Evolutionary conservation across 768 basidiomycete species (phyloP).

Genomic region (Amanita thiersii): DNA sequence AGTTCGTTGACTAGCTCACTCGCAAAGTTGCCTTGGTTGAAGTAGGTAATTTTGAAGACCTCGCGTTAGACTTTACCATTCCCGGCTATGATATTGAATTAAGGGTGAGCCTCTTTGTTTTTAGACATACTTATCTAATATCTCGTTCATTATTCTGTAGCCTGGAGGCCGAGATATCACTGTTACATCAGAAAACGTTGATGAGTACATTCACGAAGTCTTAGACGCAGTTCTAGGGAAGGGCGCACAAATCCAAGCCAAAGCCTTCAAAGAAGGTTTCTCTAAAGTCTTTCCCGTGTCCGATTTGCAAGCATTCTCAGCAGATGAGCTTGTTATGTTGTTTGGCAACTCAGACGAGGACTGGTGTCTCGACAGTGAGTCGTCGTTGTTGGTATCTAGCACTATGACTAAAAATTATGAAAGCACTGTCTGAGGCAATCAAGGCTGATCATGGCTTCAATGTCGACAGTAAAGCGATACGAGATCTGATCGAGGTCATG

Average conservation of each 20-base stretch:
- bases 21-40: constrained; percentile 53
- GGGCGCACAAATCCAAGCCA: constrained; percentile 71
- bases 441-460: constrained; percentile 99
- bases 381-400: constrained; percentile 1
- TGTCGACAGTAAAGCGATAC: constrained; percentile 86
- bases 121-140: background rate
- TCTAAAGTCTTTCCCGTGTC: constrained; percentile 92
- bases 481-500: constrained; percentile 83
- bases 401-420: constrained; percentile 1
- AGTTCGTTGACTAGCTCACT: constrained; percentile 27
- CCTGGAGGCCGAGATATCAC: constrained; percentile 69
- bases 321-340: constrained; percentile 91
- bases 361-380: constrained; percentile 87
- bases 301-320: constrained; percentile 87
- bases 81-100: constrained; percentile 95
- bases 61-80: constrained; percentile 92
- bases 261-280: constrained; percentile 91
- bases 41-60: constrained; percentile 70
- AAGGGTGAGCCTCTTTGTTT: constrained; percentile 39
- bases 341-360: constrained; percentile 98
- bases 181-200: constrained; percentile 83
- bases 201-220: constrained; percentile 84
- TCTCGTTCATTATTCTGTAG: constrained; percentile 26
- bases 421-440: constrained; percentile 81
- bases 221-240: constrained; percentile 82